Conservation (phyloP, 2,329 filamentous ascomycete genomes). For the Lasiodiplodia sp. region DNA sequence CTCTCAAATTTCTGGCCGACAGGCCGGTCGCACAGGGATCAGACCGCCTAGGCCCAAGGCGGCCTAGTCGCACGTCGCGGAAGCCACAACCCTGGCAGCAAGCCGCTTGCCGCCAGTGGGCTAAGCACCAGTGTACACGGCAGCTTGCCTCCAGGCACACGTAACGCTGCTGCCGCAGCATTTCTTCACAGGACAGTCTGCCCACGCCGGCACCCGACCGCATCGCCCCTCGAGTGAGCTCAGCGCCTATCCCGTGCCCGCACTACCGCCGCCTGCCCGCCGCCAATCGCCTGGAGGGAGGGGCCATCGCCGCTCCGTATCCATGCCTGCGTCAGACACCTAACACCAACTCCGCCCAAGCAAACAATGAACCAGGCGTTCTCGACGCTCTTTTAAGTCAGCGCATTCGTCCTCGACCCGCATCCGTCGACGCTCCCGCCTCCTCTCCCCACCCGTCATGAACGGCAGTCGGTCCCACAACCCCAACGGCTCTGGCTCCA, state of each 20-base stretch:
- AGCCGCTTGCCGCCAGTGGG: slow-evolving; percentile 18
- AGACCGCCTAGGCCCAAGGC: slow-evolving; percentile 1
- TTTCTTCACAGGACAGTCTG: slow-evolving; percentile 2
- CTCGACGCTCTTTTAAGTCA: slow-evolving; percentile 15
- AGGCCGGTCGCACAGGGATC: slow-evolving; percentile 7
- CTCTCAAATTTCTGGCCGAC: slow-evolving; percentile 19
- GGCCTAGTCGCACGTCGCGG: slow-evolving; percentile 13
- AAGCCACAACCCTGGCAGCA: slow-evolving; percentile 20
- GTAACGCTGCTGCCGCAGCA: slow-evolving; percentile 15
- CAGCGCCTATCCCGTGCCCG: slow-evolving; percentile 16
- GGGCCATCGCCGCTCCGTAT: slow-evolving; percentile 26
- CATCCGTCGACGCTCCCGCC: neutral
- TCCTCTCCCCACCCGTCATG: slow-evolving; percentile 18
- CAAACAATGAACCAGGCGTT: slow-evolving; percentile 29
- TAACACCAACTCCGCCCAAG: slow-evolving; percentile 23
- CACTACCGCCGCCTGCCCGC: slow-evolving; percentile 11
- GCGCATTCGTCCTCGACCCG: neutral
- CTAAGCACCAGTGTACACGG: slow-evolving; percentile 18
- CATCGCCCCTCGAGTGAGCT: slow-evolving; percentile 2
- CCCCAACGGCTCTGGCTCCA: slow-evolving; percentile 24
- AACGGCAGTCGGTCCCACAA: slow-evolving; percentile 29
- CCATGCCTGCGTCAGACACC: slow-evolving; percentile 29
- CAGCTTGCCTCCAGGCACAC: slow-evolving; percentile 24
- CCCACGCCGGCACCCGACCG: neutral
- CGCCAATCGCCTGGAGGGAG: slow-evolving; percentile 24